Base-by-base conservation (phyloP, 2,329 filamentous ascomycete genomes). In the Aspergillus luchuensis region DNA sequence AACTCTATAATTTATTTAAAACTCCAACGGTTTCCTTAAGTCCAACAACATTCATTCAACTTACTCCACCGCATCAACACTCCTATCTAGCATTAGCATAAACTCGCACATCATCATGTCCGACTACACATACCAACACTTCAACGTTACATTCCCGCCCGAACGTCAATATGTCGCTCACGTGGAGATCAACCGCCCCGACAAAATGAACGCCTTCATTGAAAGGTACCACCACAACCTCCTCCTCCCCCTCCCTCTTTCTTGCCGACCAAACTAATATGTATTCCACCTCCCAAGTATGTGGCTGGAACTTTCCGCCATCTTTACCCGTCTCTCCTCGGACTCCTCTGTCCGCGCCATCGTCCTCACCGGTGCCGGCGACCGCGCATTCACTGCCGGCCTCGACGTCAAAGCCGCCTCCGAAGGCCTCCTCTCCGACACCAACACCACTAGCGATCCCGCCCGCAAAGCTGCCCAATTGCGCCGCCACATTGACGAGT, bases 151-250 rank as follows among this genome's bases (percentile, higher is more conserved):
- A n/a, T 87, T 87, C 45, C 91, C 92, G 1, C 52, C 63, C 0
- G 63, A 70, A 0, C 71, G 79, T 39, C 84, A 89, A 71, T 87
- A 87, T 79, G 89, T 97, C 52, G 91, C 89, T n/a, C 91, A 96
- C 74, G 90, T 98, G 61, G 89, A 97, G 78, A 96, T 96, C 79
- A 93, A 96, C 80, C 86, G 93, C 1, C 87, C 93, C 1, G 78
- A 86, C 66, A 97, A 96, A 80, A 81, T 97, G 75, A 98, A 98
- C 76, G 88, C 93, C 65, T 97, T 97, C 76, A 84, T 87, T 66
- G 87, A 91, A 74, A 80, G 78, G 84, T 86, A 75, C 67, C 25
- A 36, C 4, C 15, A 25, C 25, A 6, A 3, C 25, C 25, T 2
- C 25, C 25, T 8, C 25, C 25, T 8, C 25, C 2, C 1, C 6